These are phyloP conservation scores for Scheffersomyces segobiensis DNA, from an alignment of 1,139 yeast species.

Conservation along the genomic window DNA sequence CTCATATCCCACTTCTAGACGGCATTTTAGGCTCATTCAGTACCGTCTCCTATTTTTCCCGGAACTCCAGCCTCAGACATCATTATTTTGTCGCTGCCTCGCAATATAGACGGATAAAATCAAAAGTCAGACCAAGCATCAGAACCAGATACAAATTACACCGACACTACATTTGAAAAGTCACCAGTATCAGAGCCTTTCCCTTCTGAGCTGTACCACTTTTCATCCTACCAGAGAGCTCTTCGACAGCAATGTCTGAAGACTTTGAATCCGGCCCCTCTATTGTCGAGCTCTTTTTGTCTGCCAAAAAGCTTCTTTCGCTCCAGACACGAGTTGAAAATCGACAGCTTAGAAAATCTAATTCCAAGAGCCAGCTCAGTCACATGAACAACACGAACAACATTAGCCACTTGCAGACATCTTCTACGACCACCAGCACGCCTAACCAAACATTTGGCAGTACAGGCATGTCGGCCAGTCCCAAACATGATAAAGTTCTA, in stretches of 20 bases:
- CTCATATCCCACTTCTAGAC: not conserved
- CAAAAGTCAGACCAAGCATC: not conserved
- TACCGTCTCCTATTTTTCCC: not conserved
- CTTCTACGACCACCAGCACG: not conserved
- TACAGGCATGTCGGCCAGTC: not conserved
- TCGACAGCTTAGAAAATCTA: constrained; percentile 40
- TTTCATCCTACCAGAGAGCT: not conserved
- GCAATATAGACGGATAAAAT: not conserved
- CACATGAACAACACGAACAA: constrained; percentile 1
- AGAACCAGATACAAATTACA: not conserved
- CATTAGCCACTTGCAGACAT: constrained; percentile 5
- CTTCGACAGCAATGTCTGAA: constrained; percentile 7
- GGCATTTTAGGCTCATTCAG: not conserved
- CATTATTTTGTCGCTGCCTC: not conserved
- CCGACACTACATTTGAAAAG: not conserved
- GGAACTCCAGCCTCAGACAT: not conserved
- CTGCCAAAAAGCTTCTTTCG: constrained; percentile 42
- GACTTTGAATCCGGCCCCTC: constrained; percentile 34
- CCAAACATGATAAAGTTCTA: constrained; percentile 19
- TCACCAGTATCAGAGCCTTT: not conserved
- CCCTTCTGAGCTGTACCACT: not conserved
- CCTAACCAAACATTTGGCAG: not conserved
- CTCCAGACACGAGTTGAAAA: constrained; percentile 46
- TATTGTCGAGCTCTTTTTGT: constrained; percentile 43
- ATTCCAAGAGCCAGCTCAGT: constrained; percentile 20